phyloP scores from a whole-genome alignment of 805 yeast genomes.

The Tetrapisispora nanseiensis region DNA sequence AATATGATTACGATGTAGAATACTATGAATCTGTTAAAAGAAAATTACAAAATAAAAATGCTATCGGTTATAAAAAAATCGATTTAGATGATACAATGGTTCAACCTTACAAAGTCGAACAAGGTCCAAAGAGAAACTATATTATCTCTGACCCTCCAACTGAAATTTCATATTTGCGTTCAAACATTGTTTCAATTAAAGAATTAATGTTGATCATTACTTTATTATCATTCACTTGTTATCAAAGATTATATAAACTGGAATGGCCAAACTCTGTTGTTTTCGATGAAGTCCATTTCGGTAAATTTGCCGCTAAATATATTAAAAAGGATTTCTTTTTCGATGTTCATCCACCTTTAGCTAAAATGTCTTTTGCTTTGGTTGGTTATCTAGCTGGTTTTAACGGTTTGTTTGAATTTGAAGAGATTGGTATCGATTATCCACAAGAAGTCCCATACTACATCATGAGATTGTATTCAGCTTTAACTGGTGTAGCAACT shows the following conservation, averaged over 20 bases:
- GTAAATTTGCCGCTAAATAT: slow-evolving; percentile 89
- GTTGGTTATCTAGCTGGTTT: slow-evolving; percentile 60
- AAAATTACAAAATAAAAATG: slow-evolving; percentile 1
- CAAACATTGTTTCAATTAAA: slow-evolving; percentile 23
- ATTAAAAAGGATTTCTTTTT: slow-evolving; percentile 53
- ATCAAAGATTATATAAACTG: slow-evolving; percentile 53
- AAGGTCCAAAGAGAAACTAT: slow-evolving; percentile 48
- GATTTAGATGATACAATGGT: slow-evolving; percentile 24
- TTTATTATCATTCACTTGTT: slow-evolving; percentile 42
- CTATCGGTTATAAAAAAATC: slow-evolving; percentile 1
- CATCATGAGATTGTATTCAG: slow-evolving; percentile 62
- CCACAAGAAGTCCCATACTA: slow-evolving; percentile 53
- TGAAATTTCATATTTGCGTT: slow-evolving; percentile 33
- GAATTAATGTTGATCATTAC: slow-evolving; percentile 36
- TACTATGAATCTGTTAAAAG: slow-evolving; percentile 1
- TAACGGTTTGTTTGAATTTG: slow-evolving; percentile 59
- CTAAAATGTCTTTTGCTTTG: slow-evolving; percentile 66
- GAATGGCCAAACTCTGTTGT: slow-evolving; percentile 72
- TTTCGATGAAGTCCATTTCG: slow-evolving; percentile 90
- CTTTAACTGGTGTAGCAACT: slow-evolving; percentile 58
- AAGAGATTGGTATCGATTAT: slow-evolving; percentile 52
- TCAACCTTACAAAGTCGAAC: slow-evolving; percentile 36
- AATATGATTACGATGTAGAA: background rate
- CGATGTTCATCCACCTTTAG: slow-evolving; percentile 76
- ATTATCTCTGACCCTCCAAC: slow-evolving; percentile 44